A percentile compares a stretch with the other conserved stretches of the same genome.
phyloP scores from a whole-genome alignment of 1,139 yeast genomes.

The Blastobotrys proliferans region DNA sequence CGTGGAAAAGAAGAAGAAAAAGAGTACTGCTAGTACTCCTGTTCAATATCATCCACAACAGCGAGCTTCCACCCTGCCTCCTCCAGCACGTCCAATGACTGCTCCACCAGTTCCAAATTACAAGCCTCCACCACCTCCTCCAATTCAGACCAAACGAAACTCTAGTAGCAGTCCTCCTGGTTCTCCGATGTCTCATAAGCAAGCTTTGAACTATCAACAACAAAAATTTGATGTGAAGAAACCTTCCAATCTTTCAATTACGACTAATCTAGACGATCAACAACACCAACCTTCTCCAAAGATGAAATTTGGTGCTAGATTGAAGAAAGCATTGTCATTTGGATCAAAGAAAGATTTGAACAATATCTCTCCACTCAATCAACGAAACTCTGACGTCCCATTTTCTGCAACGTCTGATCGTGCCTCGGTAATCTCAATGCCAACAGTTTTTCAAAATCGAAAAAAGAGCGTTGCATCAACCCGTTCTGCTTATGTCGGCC shows the following conservation, averaged over 20 bases:
- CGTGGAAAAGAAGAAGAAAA: neutral
- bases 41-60: conserved; percentile 2
- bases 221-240: conserved; percentile 6
- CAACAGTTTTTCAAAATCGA: conserved; percentile 8
- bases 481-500: conserved; percentile 14
- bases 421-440: conserved; percentile 12
- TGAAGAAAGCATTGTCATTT: conserved; percentile 28
- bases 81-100: conserved; percentile 6
- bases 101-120: conserved; percentile 7
- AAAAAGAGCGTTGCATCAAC: conserved; percentile 14
- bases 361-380: neutral
- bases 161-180: neutral
- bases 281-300: conserved; percentile 4
- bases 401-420: conserved; percentile 9
- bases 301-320: conserved; percentile 19
- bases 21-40: neutral
- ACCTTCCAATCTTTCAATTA: conserved; percentile 9
- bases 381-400: neutral
- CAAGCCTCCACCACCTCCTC: neutral
- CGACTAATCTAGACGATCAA: conserved; percentile 5
- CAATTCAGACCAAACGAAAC: neutral
- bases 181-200: conserved; percentile 5
- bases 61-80: neutral
- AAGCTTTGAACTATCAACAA: conserved; percentile 6
- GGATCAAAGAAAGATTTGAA: conserved; percentile 13